These are phyloP conservation scores for maize (Zea mays) DNA, from an alignment of 176 grass and related monocot genomes.

Conservation along the genomic window Zm-B73-REFERENCE-NAM-5.0 NC_050096.1:299085001-299085500, in stretches of 20 bases:
- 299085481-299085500: conserved; percentile 83
- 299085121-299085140: conserved; percentile 73
- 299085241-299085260: conserved; percentile 20
- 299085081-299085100: conserved; percentile 85
- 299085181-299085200: conserved; percentile 95
- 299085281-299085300: not conserved
- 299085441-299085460: conserved; percentile 82
- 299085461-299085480: conserved; percentile 80
- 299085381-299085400: conserved; percentile 76
- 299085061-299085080: conserved; percentile 60
- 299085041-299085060: conserved; percentile 61
- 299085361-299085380: conserved; percentile 96
- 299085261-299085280: not conserved
- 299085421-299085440: conserved; percentile 84
- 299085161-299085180: conserved; percentile 84
- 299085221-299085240: conserved; percentile 98
- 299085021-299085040: conserved; percentile 10
- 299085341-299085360: not conserved
- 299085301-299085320: not conserved
- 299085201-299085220: conserved; percentile 90
- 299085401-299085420: conserved; percentile 74
- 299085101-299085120: conserved; percentile 78
- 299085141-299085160: conserved; percentile 89
- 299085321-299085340: not conserved
- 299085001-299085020: not conserved